Percentiles rank a stretch among this genome's conserved stretches.
phyloP scores from a whole-genome alignment of 768 basidiomycete species.

The Lanmaoa pseudosensibilis region DNA sequence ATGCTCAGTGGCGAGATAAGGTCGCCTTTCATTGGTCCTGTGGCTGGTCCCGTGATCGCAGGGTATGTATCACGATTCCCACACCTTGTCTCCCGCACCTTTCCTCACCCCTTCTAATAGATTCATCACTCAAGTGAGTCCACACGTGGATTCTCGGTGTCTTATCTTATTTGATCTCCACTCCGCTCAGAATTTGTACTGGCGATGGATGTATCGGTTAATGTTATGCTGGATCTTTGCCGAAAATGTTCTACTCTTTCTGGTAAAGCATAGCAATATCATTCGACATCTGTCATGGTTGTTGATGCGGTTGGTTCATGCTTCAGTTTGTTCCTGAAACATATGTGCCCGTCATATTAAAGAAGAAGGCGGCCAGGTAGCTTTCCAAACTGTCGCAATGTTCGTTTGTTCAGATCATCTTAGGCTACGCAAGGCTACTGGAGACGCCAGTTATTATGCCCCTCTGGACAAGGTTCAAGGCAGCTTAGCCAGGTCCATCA shows the following conservation, averaged over 20 bases:
- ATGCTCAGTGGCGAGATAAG: slow-evolving; percentile 12
- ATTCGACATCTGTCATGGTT: background rate
- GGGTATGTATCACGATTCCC: slow-evolving; percentile 44
- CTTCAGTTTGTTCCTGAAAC: slow-evolving; percentile 70
- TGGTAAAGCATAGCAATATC: slow-evolving; percentile 38
- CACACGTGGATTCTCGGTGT: background rate
- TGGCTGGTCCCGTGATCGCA: slow-evolving; percentile 54
- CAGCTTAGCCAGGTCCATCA: slow-evolving; percentile 47
- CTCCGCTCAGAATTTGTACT: slow-evolving; percentile 46
- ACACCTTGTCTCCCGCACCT: background rate
- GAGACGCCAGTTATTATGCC: slow-evolving; percentile 54
- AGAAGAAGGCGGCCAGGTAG: slow-evolving; percentile 58
- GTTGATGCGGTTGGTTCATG: background rate
- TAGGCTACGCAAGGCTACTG: slow-evolving; percentile 53
- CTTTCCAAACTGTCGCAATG: background rate
- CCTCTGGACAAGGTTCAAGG: slow-evolving; percentile 54
- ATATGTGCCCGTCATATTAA: slow-evolving; percentile 58
- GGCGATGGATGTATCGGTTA: slow-evolving; percentile 80
- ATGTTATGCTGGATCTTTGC: slow-evolving; percentile 67
- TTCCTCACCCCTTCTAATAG: slow-evolving; percentile 29
- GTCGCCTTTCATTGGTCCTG: slow-evolving; percentile 57
- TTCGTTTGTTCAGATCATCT: background rate
- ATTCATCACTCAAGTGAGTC: slow-evolving; percentile 66
- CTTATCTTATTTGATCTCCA: slow-evolving; percentile 1
- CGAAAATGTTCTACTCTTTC: slow-evolving; percentile 50